Conservation (phyloP, 1,284 basidiomycete species). For the Ceratobasidium papillatum region DNA sequence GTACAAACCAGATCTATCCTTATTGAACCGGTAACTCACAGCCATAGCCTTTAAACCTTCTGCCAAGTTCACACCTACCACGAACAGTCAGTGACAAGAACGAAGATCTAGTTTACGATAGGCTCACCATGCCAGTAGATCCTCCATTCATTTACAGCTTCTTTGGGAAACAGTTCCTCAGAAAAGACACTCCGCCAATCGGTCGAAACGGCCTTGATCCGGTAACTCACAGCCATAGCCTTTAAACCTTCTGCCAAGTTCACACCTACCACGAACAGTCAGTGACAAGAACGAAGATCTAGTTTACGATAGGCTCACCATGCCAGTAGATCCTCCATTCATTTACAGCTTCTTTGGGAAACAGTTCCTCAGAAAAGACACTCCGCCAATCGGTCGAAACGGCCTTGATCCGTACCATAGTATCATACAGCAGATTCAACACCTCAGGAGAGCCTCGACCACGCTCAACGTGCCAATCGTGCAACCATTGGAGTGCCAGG, state of each 20-base stretch:
- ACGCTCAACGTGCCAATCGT: not conserved
- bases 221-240: slow-evolving; percentile 5
- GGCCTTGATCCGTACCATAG: not conserved
- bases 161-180: not conserved
- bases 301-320: not conserved
- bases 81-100: not conserved
- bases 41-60: slow-evolving; percentile 21
- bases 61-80: not conserved
- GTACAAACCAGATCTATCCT: not conserved
- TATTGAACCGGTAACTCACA: slow-evolving; percentile 11
- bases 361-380: slow-evolving; percentile 48
- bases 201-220: slow-evolving; percentile 4
- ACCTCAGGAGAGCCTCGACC: not conserved
- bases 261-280: not conserved
- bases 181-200: slow-evolving; percentile 55
- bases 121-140: slow-evolving; percentile 16
- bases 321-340: slow-evolving; percentile 10
- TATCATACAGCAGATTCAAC: not conserved
- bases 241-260: slow-evolving; percentile 13
- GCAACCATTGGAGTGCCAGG: slow-evolving; percentile 62
- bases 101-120: not conserved
- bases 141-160: slow-evolving; percentile 10
- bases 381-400: slow-evolving; percentile 51
- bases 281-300: not conserved
- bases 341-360: slow-evolving; percentile 3